Evolutionary conservation across 2,329 filamentous ascomycete species (phyloP), one percentile per base, ranked within the genome.

Genomic region (Monosporascus sp.): DNA sequence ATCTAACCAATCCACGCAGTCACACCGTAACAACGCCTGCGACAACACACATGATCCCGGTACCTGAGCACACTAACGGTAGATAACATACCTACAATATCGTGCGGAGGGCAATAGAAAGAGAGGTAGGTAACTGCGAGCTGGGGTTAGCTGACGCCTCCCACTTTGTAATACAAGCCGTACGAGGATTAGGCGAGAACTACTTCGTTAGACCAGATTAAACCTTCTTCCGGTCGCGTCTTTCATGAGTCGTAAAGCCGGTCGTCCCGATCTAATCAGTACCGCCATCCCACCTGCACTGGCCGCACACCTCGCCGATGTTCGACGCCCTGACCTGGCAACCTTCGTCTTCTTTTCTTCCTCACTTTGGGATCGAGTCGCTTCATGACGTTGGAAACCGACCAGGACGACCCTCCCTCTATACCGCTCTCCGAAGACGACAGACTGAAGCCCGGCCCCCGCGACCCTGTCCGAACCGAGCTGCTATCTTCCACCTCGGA

Each of bases 341-440:
- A 38, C 52, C 50, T 55, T 56, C 55, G 55, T 55, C 58, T 61
- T 52, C 51, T 49, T 51, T 54, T 57, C 59, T 55, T 56, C 54
- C 56, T 56, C 50, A 53, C 46, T 6, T 25, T 2, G 24, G 24
- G 24, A 25, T 25, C 6, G 6, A 25, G 24, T 25, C 24, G 24
- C 63, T 65, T 66, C 62, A 68, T 68, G 65, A 68, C 64, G 62
- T 53, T 58, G 53, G 58, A 62, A 59, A 60, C 59, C 52, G 59
- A 59, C 48, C 55, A 51, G 51, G 58, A 60, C 56, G 60, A 61
- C 49, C 52, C 57, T 58, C 55, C 58, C 54, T 55, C 56, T 57
- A 54, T 61, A 60, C 49, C 55, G 58, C 52, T 52, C 53, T 50
- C 59, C 53, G 63, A 49, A 50, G 58, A 49, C 51, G 58, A 59